Percentiles rank a stretch among this genome's conserved stretches.
Evolutionary conservation across 768 basidiomycete species (phyloP).

Genomic region (Guyanaporus albipodus): DNA sequence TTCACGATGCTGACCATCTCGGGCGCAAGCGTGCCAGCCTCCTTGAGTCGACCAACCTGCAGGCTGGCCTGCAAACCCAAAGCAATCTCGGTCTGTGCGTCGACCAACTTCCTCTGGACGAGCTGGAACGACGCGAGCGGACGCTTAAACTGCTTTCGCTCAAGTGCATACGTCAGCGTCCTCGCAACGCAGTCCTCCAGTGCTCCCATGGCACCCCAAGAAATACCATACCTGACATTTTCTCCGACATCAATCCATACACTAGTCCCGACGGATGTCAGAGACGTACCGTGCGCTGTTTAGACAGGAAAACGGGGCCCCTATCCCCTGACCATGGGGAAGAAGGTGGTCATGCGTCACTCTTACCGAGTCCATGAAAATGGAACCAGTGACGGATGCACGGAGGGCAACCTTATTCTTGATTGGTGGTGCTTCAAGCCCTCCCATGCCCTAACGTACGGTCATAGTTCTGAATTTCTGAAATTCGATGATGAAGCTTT

Average conservation of each 20-base stretch:
- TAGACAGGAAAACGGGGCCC: constrained; percentile 87
- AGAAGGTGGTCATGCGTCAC: constrained; percentile 73
- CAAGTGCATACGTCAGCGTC: constrained; percentile 80
- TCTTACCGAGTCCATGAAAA: constrained; percentile 90
- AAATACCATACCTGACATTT: constrained; percentile 66
- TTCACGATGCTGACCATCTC: constrained; percentile 97
- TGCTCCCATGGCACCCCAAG: constrained; percentile 95
- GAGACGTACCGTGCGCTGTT: constrained; percentile 70
- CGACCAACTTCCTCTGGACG: constrained; percentile 95
- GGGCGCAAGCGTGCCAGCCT: constrained; percentile 62
- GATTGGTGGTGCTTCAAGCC: constrained; percentile 80
- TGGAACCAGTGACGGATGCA: constrained; percentile 76
- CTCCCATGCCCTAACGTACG: constrained; percentile 73
- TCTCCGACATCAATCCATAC: background rate
- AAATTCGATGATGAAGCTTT: background rate
- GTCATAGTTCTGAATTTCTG: background rate
- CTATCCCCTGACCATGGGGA: constrained; percentile 71
- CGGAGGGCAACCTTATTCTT: constrained; percentile 93
- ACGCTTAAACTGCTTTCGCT: constrained; percentile 84
- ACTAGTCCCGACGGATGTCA: background rate
- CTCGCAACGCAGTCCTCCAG: constrained; percentile 85
- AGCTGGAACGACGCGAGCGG: constrained; percentile 95
- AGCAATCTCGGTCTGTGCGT: constrained; percentile 83
- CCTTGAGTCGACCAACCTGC: constrained; percentile 86
- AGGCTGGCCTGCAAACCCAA: constrained; percentile 73